Evolutionary conservation across 202 grass and related monocot genomes (phyloP), one percentile per base, ranked within the genome.

Genomic region (Thinopyrum obtusiflorum): DNA sequence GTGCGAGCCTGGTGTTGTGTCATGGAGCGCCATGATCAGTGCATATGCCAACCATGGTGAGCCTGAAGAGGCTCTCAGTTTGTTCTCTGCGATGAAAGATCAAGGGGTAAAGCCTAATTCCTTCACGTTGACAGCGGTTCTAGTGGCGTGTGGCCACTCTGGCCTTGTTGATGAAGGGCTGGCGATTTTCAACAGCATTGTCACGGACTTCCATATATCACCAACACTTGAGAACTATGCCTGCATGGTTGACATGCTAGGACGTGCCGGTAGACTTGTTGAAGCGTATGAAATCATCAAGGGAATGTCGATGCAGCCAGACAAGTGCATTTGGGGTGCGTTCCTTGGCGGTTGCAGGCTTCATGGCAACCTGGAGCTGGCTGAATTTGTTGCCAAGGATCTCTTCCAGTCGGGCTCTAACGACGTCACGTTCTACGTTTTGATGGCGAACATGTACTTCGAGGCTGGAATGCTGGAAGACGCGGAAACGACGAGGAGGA

Each of bases 21-120:
- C 93, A 73, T 95, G 91, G 90, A 95, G 91, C 72, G 83, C 95
- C 81, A 92, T 95, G 81, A 93, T 98, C 47, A 76, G 83, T 33
- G 87, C 89, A 20, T 93, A 87, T 73, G 91, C 87, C 28, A 86
- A 90, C 81, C 78, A 95, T 66, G 95, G 95, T 11, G 77, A 89
- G 21, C 74, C 91, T 13, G 65, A 86, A 49, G 88, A 93, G 64
- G 91, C 92, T 17, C 93, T 98, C 59, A 73, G 80, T 26, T 71
- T 98, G 4, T 98, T 95, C 79, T 82, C n/a, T 9, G 14, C 51
- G 37, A 95, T 98, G 95, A 85, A 84, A 79, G 53, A 7, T 23
- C 68, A 82, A 82, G 87, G 84, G 11, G 61, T 90, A 3, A 95
- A 67, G 55, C 95, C 95, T 4, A 98, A 95, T 82, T 81, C 92